phyloP scores from a whole-genome alignment of 306 rosid species.

The Ormosia semicastrata region DNA sequence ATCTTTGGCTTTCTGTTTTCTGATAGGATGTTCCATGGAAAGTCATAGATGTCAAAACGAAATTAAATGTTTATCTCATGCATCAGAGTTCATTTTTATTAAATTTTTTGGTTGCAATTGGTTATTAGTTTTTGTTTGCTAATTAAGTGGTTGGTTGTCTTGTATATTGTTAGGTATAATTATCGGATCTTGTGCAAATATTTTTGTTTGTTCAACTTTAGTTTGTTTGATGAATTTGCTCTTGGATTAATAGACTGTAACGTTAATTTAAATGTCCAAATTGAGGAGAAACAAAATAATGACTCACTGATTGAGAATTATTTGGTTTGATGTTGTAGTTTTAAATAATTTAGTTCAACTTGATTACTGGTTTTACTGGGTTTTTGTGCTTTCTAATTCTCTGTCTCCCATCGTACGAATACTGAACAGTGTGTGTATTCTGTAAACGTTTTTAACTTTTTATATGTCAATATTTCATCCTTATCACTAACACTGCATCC shows the following conservation, averaged over 20 bases:
- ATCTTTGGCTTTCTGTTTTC: background rate
- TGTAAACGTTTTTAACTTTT: background rate
- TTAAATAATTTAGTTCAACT: background rate
- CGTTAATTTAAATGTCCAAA: background rate
- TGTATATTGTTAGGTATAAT: background rate
- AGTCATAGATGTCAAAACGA: background rate
- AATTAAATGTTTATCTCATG: background rate
- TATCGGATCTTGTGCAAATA: background rate
- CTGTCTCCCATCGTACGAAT: background rate
- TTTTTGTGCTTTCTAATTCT: background rate
- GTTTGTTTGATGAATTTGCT: background rate
- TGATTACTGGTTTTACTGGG: background rate
- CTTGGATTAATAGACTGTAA: background rate
- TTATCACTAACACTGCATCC: background rate
- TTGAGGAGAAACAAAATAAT: background rate
- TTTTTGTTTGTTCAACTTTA: background rate
- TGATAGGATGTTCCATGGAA: background rate
- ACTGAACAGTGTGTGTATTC: background rate
- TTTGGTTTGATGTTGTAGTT: background rate
- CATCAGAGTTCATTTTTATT: background rate
- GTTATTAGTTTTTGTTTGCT: background rate
- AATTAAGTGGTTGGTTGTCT: background rate
- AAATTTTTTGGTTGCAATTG: background rate
- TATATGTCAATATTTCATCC: background rate
- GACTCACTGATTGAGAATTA: background rate